A percentile compares a stretch with the other conserved stretches of the same genome.
phyloP scores from a whole-genome alignment of 495 filamentous ascomycete species.

The Aspergillus saccharolyticus region DNA sequence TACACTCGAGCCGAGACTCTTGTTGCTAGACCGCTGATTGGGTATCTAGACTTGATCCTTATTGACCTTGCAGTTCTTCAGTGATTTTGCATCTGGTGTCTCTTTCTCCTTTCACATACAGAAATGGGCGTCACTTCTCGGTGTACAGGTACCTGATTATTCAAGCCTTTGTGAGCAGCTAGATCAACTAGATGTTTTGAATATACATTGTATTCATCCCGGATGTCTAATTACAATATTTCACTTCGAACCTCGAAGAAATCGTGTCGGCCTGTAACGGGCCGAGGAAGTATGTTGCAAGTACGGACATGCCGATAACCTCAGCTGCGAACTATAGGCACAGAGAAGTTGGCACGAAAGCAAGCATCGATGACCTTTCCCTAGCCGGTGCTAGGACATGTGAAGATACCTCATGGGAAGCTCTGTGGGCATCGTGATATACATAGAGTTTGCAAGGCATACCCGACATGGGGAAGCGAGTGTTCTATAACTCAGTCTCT shows the following conservation, averaged over 20 bases:
- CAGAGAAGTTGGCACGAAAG: not conserved
- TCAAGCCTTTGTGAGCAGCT: not conserved
- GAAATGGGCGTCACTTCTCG: not conserved
- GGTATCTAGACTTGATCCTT: conserved; percentile 5
- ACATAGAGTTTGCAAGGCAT: not conserved
- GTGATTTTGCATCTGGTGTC: not conserved
- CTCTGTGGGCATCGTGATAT: not conserved
- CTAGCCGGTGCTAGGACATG: not conserved
- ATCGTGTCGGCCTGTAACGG: not conserved
- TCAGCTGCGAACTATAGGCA: not conserved
- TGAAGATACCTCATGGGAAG: not conserved
- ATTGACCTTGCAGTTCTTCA: not conserved
- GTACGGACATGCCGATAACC: not conserved
- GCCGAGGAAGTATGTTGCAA: not conserved
- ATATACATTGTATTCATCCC: not conserved
- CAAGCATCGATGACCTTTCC: not conserved
- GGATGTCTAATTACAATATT: too few relatives aligned
- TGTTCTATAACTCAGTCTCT: not conserved
- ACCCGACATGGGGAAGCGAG: not conserved
- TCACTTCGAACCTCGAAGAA: too few relatives aligned
- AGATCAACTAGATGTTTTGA: not conserved
- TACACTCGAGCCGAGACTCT: conserved; percentile 27
- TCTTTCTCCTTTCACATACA: not conserved
- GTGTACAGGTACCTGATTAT: conserved; percentile 7
- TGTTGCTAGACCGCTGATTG: conserved; percentile 1